A percentile compares a stretch with the other conserved stretches of the same genome.
Evolutionary conservation across 1,284 basidiomycete genomes (phyloP).

Genomic region (Apiotrichum gracile): DNA sequence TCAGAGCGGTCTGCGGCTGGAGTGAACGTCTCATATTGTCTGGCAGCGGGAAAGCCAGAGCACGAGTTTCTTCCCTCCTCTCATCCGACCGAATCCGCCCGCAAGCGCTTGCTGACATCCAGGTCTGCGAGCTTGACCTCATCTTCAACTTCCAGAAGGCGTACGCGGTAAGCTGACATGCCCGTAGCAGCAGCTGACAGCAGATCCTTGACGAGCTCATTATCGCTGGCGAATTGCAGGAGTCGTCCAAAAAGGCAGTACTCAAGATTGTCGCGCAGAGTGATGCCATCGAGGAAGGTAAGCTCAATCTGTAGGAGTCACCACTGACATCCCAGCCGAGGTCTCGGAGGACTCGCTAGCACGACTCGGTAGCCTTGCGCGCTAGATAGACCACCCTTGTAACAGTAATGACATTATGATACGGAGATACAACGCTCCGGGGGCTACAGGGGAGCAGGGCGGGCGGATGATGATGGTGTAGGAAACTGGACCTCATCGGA

Average conservation of each 20-base stretch:
- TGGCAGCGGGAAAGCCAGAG: no score
- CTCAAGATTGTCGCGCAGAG: conserved; percentile 63
- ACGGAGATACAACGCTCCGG: neutral
- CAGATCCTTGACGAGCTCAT: conserved; percentile 96
- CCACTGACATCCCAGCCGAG: conserved; percentile 26
- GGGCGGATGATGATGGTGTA: neutral
- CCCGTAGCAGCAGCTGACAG: neutral
- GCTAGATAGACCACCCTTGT: conserved; percentile 9
- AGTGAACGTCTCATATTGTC: no score
- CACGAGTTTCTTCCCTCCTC: no score
- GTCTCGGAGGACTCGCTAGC: conserved; percentile 43
- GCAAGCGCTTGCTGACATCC: conserved; percentile 15
- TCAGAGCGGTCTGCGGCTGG: no score
- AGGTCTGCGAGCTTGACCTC: conserved; percentile 94
- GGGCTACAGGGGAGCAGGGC: neutral
- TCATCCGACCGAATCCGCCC: no score
- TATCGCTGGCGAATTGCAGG: conserved; percentile 95
- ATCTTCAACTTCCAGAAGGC: conserved; percentile 99
- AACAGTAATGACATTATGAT: conserved; percentile 9
- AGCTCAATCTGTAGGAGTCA: conserved; percentile 17
- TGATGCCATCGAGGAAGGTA: conserved; percentile 51
- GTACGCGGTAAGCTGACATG: conserved; percentile 62
- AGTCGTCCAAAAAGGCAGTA: conserved; percentile 97
- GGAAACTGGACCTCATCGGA: no score
- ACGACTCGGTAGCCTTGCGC: conserved; percentile 35